These are phyloP conservation scores for Vitis hybrid DNA, from an alignment of 177 flowering plant species.

Conservation along the genomic window DNA sequence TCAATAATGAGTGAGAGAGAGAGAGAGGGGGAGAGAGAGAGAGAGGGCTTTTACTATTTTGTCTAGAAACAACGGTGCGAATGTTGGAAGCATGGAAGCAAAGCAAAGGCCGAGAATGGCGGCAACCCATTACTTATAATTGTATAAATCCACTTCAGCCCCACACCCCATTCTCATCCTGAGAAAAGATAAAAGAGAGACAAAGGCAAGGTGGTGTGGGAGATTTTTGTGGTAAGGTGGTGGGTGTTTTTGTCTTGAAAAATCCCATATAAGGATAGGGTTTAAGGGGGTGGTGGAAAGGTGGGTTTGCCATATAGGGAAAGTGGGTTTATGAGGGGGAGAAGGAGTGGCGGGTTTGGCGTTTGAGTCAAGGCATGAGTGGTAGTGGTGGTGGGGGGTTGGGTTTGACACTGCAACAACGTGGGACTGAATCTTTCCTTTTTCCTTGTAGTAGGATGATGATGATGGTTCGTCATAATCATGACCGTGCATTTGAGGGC, in stretches of 20 bases:
- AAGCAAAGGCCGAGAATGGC: conserved; percentile 40
- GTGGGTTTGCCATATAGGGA: conserved; percentile 10
- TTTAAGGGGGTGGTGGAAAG: not conserved
- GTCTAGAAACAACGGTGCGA: conserved; percentile 37
- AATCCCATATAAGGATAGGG: not conserved
- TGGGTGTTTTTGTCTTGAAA: not conserved
- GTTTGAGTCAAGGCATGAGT: conserved; percentile 19
- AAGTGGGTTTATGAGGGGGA: conserved; percentile 4
- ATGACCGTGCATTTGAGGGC: too few relatives aligned
- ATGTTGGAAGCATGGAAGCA: conserved; percentile 69
- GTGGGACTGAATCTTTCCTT: too few relatives aligned
- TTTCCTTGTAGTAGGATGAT: too few relatives aligned
- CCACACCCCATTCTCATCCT: conserved; percentile 8
- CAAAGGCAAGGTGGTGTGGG: conserved; percentile 2
- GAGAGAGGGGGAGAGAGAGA: conserved; percentile 3
- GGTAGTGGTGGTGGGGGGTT: conserved; percentile 3
- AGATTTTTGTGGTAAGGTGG: not conserved
- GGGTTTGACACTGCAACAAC: too few relatives aligned
- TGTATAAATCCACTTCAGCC: conserved; percentile 12
- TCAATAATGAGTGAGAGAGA: conserved; percentile 18
- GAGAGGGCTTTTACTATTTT: conserved; percentile 8
- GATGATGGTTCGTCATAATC: too few relatives aligned
- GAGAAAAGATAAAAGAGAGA: conserved; percentile 4
- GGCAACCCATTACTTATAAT: conserved; percentile 27
- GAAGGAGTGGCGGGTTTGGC: not conserved